Evolutionary conservation across 2,329 filamentous ascomycete species (phyloP).

Genomic region (Paecilomyces formosus): DNA sequence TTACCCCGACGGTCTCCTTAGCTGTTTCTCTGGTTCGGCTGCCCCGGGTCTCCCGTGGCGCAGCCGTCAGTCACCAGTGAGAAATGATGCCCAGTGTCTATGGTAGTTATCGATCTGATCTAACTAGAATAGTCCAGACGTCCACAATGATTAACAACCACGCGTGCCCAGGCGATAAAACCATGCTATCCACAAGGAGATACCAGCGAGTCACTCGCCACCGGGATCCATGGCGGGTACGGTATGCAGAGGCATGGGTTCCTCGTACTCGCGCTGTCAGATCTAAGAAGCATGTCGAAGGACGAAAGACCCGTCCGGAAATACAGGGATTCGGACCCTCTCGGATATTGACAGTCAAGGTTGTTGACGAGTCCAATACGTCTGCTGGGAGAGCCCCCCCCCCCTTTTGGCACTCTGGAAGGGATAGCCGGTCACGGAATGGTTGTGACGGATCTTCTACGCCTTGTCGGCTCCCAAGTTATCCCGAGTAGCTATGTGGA

Average conservation of each 20-base stretch:
- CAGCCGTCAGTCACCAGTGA: background rate
- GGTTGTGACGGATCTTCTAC: background rate
- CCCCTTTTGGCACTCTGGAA: background rate
- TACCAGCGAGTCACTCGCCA: background rate
- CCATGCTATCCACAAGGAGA: background rate
- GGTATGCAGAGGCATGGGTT: background rate
- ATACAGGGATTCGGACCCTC: background rate
- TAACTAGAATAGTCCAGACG: background rate
- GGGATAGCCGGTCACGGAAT: background rate
- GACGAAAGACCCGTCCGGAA: background rate
- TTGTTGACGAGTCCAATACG: background rate
- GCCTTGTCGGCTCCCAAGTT: background rate
- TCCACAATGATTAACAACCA: background rate
- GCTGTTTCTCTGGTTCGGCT: background rate
- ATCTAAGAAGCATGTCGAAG: background rate
- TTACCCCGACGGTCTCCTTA: background rate
- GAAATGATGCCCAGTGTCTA: background rate
- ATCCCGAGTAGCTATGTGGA: background rate
- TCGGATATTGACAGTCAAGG: background rate
- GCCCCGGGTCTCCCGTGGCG: background rate
- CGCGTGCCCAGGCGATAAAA: background rate
- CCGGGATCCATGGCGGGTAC: background rate
- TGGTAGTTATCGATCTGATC: background rate
- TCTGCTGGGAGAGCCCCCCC: background rate
- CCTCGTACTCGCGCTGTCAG: background rate